A percentile compares a stretch with the other conserved stretches of the same genome.
Evolutionary conservation across 2,329 filamentous ascomycete genomes (phyloP).

Genomic region (Nemania diffusa): DNA sequence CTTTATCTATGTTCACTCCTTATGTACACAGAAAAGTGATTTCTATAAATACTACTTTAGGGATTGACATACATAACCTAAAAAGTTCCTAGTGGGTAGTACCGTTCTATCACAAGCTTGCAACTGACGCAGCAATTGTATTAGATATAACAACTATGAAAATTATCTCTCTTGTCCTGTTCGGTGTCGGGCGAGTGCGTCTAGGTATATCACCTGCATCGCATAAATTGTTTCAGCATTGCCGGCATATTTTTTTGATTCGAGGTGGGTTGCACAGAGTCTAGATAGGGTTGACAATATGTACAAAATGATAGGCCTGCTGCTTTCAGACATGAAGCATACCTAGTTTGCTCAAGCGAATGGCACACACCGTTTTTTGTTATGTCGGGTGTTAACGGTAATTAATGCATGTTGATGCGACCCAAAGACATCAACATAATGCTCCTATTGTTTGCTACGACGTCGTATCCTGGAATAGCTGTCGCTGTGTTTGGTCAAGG

Average conservation of each 20-base stretch:
- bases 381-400: conserved; percentile 24
- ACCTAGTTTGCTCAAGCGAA: conserved; percentile 21
- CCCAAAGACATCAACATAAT: conserved; percentile 6
- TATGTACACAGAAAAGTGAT: too few relatives aligned
- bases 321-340: conserved; percentile 4
- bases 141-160: background rate
- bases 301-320: conserved; percentile 7
- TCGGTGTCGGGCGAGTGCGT: conserved; percentile 1
- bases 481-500: conserved; percentile 9
- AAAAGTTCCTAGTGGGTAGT: too few relatives aligned
- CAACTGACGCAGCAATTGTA: background rate
- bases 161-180: background rate
- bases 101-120: too few relatives aligned
- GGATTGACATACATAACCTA: too few relatives aligned
- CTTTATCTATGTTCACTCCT: too few relatives aligned
- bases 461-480: conserved; percentile 17
- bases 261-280: conserved; percentile 17
- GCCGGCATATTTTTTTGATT: conserved; percentile 12
- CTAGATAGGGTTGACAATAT: background rate
- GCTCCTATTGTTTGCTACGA: background rate
- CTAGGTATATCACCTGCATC: conserved; percentile 1
- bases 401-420: conserved; percentile 23
- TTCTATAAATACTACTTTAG: too few relatives aligned
- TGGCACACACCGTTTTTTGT: conserved; percentile 20
- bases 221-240: background rate